Percentiles rank a stretch among this genome's conserved stretches.
These are phyloP conservation scores for Russula compacta DNA, from an alignment of 768 basidiomycete species.

Conservation along the genomic window DNA sequence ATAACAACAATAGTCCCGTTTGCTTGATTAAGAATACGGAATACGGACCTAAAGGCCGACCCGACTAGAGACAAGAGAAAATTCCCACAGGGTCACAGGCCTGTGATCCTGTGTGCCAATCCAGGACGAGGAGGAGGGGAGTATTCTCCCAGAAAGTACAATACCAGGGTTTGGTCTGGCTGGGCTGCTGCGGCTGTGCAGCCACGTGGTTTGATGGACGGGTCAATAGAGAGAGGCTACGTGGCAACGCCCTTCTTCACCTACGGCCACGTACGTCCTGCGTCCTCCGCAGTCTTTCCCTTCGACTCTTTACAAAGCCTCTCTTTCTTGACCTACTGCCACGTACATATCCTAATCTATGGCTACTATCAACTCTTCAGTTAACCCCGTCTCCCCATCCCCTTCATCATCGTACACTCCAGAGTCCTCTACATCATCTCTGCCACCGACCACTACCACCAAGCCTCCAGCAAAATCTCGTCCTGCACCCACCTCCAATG, in stretches of 20 bases:
- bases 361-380: neutral
- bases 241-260: constrained; percentile 18
- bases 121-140: too few relatives aligned
- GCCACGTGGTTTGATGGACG: neutral
- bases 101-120: too few relatives aligned
- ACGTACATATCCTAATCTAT: constrained; percentile 1
- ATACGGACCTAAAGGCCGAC: neutral
- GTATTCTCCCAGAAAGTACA: too few relatives aligned
- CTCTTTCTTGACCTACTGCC: neutral
- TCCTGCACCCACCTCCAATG: constrained; percentile 10
- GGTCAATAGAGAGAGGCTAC: neutral
- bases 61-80: neutral
- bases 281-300: constrained; percentile 8
- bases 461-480: constrained; percentile 18
- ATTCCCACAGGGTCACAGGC: too few relatives aligned
- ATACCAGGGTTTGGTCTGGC: too few relatives aligned
- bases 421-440: constrained; percentile 11
- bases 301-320: neutral
- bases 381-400: neutral
- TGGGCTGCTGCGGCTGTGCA: too few relatives aligned
- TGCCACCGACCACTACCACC: neutral
- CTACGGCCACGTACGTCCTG: constrained; percentile 23
- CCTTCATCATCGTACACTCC: constrained; percentile 1
- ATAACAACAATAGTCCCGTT: too few relatives aligned
- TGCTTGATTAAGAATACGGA: neutral